Conservation (phyloP, 2,329 filamentous ascomycete genomes). For the Rhynchosporium secalis region DNA sequence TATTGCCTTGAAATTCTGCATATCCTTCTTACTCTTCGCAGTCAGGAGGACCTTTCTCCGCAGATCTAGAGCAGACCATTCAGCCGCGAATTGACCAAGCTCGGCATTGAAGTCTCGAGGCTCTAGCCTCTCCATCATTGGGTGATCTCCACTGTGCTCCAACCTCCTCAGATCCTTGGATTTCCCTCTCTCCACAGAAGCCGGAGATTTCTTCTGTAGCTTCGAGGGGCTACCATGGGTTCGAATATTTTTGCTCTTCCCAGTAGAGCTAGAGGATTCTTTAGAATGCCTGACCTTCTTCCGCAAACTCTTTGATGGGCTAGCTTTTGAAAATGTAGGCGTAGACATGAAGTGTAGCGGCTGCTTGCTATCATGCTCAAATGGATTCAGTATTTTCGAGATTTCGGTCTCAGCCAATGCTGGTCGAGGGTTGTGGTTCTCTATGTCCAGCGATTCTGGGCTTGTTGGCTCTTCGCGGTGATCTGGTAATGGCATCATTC, state of each 20-base stretch:
- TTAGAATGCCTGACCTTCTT: slow-evolving; percentile 11
- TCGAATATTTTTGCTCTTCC: not conserved
- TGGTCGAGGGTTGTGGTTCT: slow-evolving; percentile 12
- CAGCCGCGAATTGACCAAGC: not conserved
- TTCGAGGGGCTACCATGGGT: not conserved
- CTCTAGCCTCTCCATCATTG: not conserved
- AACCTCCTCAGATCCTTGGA: not conserved
- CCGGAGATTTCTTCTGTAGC: slow-evolving; percentile 5
- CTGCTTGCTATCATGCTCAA: slow-evolving; percentile 3
- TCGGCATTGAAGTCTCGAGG: slow-evolving; percentile 4
- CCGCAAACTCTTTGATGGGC: not conserved
- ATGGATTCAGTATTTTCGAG: not conserved
- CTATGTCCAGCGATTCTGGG: not conserved
- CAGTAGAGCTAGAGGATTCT: slow-evolving; percentile 7
- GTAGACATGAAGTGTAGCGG: slow-evolving; percentile 16
- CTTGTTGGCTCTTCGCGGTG: not conserved
- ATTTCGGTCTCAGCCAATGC: not conserved
- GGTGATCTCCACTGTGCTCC: not conserved
- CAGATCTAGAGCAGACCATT: not conserved
- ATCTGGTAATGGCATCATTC: not conserved
- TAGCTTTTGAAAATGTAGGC: slow-evolving; percentile 7
- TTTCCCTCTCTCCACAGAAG: not conserved
- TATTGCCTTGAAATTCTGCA: slow-evolving; percentile 10
- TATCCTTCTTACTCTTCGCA: not conserved
- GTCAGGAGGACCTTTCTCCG: slow-evolving; percentile 2